Evolutionary conservation across 768 basidiomycete species (phyloP).

Genomic region (Boletus rex-veris): DNA sequence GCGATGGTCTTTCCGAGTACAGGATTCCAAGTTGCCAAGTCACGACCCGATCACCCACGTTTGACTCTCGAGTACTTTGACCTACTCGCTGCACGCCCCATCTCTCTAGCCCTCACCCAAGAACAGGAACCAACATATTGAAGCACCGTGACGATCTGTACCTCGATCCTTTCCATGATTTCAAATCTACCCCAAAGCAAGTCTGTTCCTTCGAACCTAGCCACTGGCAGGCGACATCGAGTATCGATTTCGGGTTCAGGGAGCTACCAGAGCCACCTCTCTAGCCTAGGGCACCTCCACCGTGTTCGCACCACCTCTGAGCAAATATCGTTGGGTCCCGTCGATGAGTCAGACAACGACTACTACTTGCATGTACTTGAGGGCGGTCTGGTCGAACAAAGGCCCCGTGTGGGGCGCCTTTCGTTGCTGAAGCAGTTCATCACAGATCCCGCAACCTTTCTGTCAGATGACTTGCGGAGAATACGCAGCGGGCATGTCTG

Average conservation of each 20-base stretch:
- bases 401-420: constrained; percentile 15
- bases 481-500: constrained; percentile 22
- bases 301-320: constrained; percentile 33
- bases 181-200: constrained; percentile 22
- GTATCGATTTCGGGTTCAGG: constrained; percentile 34
- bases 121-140: not conserved
- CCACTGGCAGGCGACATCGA: constrained; percentile 12
- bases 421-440: constrained; percentile 28
- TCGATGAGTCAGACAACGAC: constrained; percentile 4
- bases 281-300: constrained; percentile 40
- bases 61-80: too few relatives aligned
- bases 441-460: constrained; percentile 21
- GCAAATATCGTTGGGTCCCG: constrained; percentile 11
- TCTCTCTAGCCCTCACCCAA: too few relatives aligned
- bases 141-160: not conserved
- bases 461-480: constrained; percentile 26
- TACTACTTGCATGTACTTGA: constrained; percentile 16
- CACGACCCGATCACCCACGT: too few relatives aligned
- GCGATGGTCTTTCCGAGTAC: not conserved
- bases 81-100: not conserved
- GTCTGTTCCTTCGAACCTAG: constrained; percentile 22
- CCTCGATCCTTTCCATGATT: constrained; percentile 9
- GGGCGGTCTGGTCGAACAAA: constrained; percentile 13
- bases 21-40: constrained; percentile 3
- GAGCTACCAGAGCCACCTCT: constrained; percentile 47